Conservation (phyloP, 352 stramenopile genomes). For the Phytophthora syringae region DNA sequence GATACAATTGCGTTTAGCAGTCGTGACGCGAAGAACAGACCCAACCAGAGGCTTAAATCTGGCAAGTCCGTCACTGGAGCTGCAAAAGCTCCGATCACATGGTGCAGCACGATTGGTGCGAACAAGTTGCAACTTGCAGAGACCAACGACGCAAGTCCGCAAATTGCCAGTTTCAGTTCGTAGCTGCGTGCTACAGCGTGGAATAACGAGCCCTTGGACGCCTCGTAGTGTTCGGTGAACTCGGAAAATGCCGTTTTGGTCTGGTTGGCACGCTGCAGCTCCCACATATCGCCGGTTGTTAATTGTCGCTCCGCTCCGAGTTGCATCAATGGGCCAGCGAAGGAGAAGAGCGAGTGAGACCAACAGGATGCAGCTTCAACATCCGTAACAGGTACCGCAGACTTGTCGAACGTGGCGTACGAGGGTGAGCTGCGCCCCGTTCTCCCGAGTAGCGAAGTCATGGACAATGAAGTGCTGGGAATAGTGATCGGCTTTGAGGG, state of each 20-base stretch:
- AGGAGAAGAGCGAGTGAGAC: conserved; percentile 42
- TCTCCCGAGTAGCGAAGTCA: conserved; percentile 14
- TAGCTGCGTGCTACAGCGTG: conserved; percentile 32
- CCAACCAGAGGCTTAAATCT: conserved; percentile 35
- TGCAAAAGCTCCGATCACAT: conserved; percentile 47
- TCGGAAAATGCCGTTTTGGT: conserved; percentile 21
- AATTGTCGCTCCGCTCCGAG: conserved; percentile 37
- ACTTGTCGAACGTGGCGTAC: conserved; percentile 25
- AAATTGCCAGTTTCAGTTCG: conserved; percentile 17
- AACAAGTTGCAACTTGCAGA: conserved; percentile 31
- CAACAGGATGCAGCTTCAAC: conserved; percentile 11
- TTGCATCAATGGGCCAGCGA: conserved; percentile 36
- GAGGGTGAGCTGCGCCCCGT: background rate
- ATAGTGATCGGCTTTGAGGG: background rate
- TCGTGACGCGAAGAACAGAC: conserved; percentile 41
- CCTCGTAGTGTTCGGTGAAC: conserved; percentile 34
- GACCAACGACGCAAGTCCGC: conserved; percentile 27
- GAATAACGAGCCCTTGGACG: conserved; percentile 16
- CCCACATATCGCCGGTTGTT: conserved; percentile 37
- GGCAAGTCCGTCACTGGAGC: conserved; percentile 28
- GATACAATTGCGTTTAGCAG: conserved; percentile 42
- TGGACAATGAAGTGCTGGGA: background rate
- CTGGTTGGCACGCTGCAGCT: conserved; percentile 27
- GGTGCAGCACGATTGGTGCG: conserved; percentile 44
- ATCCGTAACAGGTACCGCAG: no score